Base-by-base conservation (phyloP, 345 rosid species). In the Rhizophora mangle region DNA sequence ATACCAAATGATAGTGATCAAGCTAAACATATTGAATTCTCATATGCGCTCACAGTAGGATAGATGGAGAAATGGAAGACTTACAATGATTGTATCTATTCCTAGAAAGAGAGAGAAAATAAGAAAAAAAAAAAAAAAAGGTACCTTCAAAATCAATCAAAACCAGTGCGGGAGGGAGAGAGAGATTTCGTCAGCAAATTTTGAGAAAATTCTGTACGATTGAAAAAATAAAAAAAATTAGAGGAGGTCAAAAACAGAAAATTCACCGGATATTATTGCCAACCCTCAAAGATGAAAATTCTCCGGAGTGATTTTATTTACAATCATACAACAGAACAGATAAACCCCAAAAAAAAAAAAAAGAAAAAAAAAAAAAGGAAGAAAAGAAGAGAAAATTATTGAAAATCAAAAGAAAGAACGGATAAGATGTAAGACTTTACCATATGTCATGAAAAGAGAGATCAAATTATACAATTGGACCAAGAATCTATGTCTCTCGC, bases 401-500 rank as follows among this genome's bases (percentile, higher is more conserved):
- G 51, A 60, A 27, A 63, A 19, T 51, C 56, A 62, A 43, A 67
- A 58, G 18, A 6, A 72, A 75, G 60, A 70, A 74, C 16, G 32
- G 31, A 34, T 34, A 34, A 64, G 49, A 37, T 22, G 30, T 36
- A 37, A 63, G 63, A 59, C 72, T 78, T 82, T 60, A 79, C 75
- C 79, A 78, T 71, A 52, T 52, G 56, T 78, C 39, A 64, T 43
- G 75, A 37, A 67, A 58, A 70, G 74, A 71, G 73, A 70, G 72
- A 79, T 77, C 76, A 79, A 74, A 85, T 83, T 82, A 77, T 79
- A 85, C 82, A 81, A 72, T 79, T 77, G 76, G 64, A 81, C 52
- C 76, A 13, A 67, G 52, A 62, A 74, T 78, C 70, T 73, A 67
- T 31, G 37, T 27, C 72, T 73, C 60, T 54, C 60, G 43, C 60